A percentile compares a stretch with the other conserved stretches of the same genome.
These are phyloP conservation scores for Meyerozyma athensensis DNA, from an alignment of 1,139 yeast genomes.

Conservation along the genomic window DNA sequence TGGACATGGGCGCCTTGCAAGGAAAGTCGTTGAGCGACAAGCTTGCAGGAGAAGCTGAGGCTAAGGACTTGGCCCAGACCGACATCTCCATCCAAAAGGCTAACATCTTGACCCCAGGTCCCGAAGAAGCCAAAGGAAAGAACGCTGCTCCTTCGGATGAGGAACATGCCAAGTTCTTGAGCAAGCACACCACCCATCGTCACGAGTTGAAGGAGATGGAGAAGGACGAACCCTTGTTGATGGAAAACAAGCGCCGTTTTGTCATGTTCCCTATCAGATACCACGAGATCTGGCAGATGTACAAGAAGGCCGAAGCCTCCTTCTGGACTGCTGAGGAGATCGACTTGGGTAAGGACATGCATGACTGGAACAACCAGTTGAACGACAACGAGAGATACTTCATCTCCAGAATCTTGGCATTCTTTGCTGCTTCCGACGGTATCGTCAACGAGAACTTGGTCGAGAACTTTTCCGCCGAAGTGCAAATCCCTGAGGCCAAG, in stretches of 20 bases:
- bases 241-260: constrained; percentile 84
- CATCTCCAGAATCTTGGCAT: constrained; percentile 89
- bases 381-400: constrained; percentile 89
- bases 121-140: constrained; percentile 11
- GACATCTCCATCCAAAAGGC: constrained; percentile 14
- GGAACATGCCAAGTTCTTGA: constrained; percentile 52
- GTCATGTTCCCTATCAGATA: constrained; percentile 96
- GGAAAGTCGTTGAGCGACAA: constrained; percentile 41
- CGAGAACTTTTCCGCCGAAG: constrained; percentile 95
- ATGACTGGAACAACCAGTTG: constrained; percentile 84
- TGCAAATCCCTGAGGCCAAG: constrained; percentile 95
- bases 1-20: constrained; percentile 30
- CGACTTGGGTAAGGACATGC: constrained; percentile 84
- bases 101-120: constrained; percentile 9
- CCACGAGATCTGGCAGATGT: constrained; percentile 98
- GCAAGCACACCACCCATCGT: constrained; percentile 63
- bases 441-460: constrained; percentile 95
- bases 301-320: constrained; percentile 97
- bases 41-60: constrained; percentile 44
- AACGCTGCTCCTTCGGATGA: constrained; percentile 15
- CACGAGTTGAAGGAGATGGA: constrained; percentile 68
- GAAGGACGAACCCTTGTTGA: constrained; percentile 82
- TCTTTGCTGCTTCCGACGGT: constrained; percentile 97
- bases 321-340: constrained; percentile 99
- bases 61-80: constrained; percentile 35